Percentiles rank a stretch among this genome's conserved stretches.
Conservation (phyloP, 495 filamentous ascomycete species). For the Penicillium egyptiacum region DNA sequence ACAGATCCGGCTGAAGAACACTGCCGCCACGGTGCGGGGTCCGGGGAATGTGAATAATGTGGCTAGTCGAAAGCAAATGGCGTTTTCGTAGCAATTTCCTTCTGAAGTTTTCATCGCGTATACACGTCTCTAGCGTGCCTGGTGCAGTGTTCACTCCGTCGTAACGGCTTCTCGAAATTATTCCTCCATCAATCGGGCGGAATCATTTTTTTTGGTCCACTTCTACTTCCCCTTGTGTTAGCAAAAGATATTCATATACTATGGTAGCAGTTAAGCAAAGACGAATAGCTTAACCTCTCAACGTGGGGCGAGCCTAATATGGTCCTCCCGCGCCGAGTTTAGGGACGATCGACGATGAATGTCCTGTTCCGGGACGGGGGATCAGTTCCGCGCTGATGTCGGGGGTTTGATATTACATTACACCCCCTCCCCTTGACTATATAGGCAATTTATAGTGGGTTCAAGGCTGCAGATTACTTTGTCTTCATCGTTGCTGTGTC, state of each 20-base stretch:
- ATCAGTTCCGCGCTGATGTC: conserved; percentile 13
- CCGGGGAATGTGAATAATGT: not conserved
- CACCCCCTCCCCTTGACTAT: conserved; percentile 2
- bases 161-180: not conserved
- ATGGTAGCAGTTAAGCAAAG: not conserved
- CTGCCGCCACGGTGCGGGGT: not conserved
- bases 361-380: conserved; percentile 22
- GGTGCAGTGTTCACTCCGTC: too few species aligned
- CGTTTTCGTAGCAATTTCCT: not conserved
- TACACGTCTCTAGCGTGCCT: too few species aligned
- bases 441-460: not conserved
- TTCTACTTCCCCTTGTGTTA: not conserved
- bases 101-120: too few species aligned
- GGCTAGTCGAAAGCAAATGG: not conserved
- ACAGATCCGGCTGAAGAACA: not conserved
- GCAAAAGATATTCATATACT: not conserved
- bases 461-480: not conserved
- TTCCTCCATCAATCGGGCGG: not conserved
- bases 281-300: not conserved
- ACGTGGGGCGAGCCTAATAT: not conserved
- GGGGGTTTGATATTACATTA: not conserved
- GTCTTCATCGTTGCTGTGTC: not conserved
- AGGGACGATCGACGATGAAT: conserved; percentile 16
- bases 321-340: conserved; percentile 8
- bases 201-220: not conserved